Evolutionary conservation across 345 rosid genomes (phyloP), one percentile per base, ranked within the genome.

Genomic region (Corchorus capsularis): DNA sequence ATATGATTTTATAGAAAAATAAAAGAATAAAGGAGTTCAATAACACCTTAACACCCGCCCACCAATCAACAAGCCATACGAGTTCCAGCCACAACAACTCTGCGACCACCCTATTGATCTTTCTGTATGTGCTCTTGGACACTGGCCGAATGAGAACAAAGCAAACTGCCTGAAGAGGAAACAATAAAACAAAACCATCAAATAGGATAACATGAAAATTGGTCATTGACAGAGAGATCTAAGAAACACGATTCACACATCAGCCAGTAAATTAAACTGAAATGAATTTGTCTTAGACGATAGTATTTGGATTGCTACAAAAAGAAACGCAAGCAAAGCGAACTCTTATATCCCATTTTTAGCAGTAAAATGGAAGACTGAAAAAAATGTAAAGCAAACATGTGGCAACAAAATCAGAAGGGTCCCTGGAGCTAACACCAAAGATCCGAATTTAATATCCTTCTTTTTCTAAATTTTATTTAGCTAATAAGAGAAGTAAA

Each of bases 61-160:
- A 96, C 99, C 99, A 96, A 83, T 96, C 99, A 65, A 90, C 83
- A 0, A 96, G 81, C 99, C 98, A 92, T n/a, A 93, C 86, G 66
- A 93, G 94, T 82, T 93, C 92, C 80, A 96, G 65, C 99, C 98
- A 93, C 82, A 96, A 82, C 80, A 93, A 78, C 78, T 96, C 99
- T 12, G 96, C 94, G 63, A 90, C 79, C 61, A 84, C 76, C 75
- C 89, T 89, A 82, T 91, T 92, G 81, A 90, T 86, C 81, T 88
- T 91, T 76, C 98, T 86, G 76, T 91, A 90, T 8, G 84, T 70
- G 78, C 65, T 91, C 89, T 92, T 92, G 43, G 97, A 96, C 74
- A 93, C 71, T 1, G 99, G 99, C 37, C 96, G 85, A 69, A 96
- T 68, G 16, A 87, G 77, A 41, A 92, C 82, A 85, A 89, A 96